phyloP scores from a whole-genome alignment of 192 early-diverging fungal genomes.

The Gonapodya sp. region DNA sequence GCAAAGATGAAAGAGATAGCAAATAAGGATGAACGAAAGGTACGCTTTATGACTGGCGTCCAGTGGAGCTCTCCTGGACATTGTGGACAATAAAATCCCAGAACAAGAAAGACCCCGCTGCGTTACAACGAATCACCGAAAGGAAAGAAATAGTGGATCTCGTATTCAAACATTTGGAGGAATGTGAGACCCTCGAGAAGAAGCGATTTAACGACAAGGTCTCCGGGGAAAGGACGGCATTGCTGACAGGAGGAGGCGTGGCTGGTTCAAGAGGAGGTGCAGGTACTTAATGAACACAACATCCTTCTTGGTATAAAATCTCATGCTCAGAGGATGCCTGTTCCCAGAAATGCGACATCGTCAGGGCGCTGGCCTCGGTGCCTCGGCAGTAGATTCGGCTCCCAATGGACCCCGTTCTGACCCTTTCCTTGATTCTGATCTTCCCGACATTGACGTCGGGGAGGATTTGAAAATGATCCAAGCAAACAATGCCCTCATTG shows the following conservation, averaged over 20 bases:
- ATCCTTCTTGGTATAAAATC: too few species aligned
- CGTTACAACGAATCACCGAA: conserved; percentile 2
- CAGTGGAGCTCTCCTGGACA: background rate
- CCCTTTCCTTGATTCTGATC: conserved; percentile 33
- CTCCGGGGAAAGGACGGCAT: background rate
- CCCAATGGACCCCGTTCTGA: conserved; percentile 15
- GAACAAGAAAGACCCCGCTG: background rate
- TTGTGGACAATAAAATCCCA: background rate
- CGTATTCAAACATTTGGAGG: conserved; percentile 43
- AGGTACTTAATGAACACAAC: too few species aligned
- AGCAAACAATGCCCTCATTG: conserved; percentile 43
- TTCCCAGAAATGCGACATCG: background rate
- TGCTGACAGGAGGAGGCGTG: background rate
- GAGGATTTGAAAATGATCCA: conserved; percentile 46
- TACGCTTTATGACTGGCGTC: conserved; percentile 7
- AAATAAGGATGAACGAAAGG: conserved; percentile 46
- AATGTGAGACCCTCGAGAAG: conserved; percentile 50
- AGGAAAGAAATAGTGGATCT: conserved; percentile 42
- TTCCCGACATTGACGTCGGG: conserved; percentile 55
- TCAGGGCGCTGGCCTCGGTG: background rate
- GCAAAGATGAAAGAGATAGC: conserved; percentile 31
- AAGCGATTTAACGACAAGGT: conserved; percentile 35
- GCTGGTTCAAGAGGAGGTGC: background rate
- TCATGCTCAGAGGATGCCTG: background rate
- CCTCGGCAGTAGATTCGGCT: background rate